A percentile compares a stretch with the other conserved stretches of the same genome.
Conservation (phyloP, 208 protist species). For the Leishmania turanica region DNA sequence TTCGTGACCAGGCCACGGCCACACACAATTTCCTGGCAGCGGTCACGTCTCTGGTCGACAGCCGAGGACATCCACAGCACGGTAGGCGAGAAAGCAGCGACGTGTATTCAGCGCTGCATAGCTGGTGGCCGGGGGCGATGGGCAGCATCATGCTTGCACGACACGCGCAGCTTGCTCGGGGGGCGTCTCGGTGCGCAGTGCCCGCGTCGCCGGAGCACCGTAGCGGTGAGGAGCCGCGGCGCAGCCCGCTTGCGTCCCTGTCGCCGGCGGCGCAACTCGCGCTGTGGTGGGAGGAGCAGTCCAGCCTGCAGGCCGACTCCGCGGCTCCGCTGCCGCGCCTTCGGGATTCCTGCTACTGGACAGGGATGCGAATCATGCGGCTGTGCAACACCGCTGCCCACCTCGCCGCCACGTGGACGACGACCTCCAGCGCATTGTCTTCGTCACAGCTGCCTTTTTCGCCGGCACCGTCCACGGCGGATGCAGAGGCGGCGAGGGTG, state of each 20-base stretch:
- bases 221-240: not conserved
- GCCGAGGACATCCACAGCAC: not conserved
- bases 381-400: slow-evolving; percentile 7
- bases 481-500: not conserved
- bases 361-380: not conserved
- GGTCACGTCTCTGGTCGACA: not conserved
- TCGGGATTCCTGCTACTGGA: not conserved
- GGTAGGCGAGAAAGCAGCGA: not conserved
- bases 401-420: not conserved
- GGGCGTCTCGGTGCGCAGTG: not conserved
- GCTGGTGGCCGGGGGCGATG: not conserved
- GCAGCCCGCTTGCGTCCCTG: not conserved
- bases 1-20: not conserved
- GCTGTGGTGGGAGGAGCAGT: slow-evolving; percentile 1
- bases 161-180: slow-evolving; percentile 3
- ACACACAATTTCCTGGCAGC: not conserved
- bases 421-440: not conserved
- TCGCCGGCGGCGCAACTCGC: not conserved
- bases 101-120: not conserved
- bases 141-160: not conserved
- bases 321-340: not conserved
- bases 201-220: not conserved
- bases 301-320: not conserved
- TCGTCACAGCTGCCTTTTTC: not conserved
- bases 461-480: not conserved